Percentiles rank a stretch among this genome's conserved stretches.
Conservation (phyloP, 208 protist genomes). For the Vickermania ingenoplastis region DNA sequence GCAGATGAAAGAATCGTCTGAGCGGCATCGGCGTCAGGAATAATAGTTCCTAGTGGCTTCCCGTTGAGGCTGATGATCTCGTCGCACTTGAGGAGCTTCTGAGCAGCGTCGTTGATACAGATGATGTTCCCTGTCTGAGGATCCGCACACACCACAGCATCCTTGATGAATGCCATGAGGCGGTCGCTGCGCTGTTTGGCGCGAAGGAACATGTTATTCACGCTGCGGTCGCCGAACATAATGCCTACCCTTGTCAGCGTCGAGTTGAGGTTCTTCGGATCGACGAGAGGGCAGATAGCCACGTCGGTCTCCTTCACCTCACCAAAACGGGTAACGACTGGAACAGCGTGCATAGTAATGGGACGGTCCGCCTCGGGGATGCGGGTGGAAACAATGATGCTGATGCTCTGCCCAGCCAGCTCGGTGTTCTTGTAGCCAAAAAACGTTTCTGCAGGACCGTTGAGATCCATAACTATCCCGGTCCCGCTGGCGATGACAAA, state of each 20-base stretch:
- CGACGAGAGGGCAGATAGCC: background rate
- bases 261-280: background rate
- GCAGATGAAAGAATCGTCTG: background rate
- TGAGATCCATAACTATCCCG: conserved; percentile 14
- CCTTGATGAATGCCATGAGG: conserved; percentile 2
- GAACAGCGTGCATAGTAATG: background rate
- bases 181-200: conserved; percentile 3
- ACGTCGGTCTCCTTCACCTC: background rate
- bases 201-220: background rate
- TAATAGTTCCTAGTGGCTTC: background rate
- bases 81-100: conserved; percentile 1
- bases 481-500: conserved; percentile 12
- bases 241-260: background rate
- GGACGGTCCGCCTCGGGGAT: background rate
- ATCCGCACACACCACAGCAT: background rate
- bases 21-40: conserved; percentile 1
- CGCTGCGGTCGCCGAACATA: conserved; percentile 1
- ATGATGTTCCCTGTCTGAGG: background rate
- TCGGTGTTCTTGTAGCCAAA: conserved; percentile 12
- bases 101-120: conserved; percentile 2
- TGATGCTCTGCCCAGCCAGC: conserved; percentile 19
- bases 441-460: conserved; percentile 6
- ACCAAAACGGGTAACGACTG: background rate
- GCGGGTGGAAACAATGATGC: conserved; percentile 13
- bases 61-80: background rate